Conservation (phyloP, 257 asterid genomes). For the Nicotiana paniculata region DNA sequence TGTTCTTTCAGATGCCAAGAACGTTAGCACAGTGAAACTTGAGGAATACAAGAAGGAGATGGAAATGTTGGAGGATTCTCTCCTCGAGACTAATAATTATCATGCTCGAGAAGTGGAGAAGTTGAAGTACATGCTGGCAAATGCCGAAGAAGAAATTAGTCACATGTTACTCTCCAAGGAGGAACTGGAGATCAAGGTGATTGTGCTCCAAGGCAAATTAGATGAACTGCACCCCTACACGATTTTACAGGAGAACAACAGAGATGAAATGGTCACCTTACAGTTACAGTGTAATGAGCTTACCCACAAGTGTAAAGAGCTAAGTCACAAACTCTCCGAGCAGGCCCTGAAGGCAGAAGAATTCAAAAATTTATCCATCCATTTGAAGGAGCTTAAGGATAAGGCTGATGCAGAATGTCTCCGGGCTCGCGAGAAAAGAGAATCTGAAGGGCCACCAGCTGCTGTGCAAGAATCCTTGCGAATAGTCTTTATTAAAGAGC, state of each 20-base stretch:
- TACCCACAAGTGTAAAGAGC: slow-evolving; percentile 45
- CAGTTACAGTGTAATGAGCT: slow-evolving; percentile 47
- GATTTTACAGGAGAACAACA: slow-evolving; percentile 32
- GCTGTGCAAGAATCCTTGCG: slow-evolving; percentile 74
- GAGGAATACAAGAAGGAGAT: slow-evolving; percentile 40
- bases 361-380: slow-evolving; percentile 62
- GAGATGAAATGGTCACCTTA: slow-evolving; percentile 37
- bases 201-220: slow-evolving; percentile 46
- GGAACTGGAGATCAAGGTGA: slow-evolving; percentile 54
- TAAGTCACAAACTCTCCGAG: slow-evolving; percentile 55
- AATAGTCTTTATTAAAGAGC: slow-evolving; percentile 88
- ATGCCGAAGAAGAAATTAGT: slow-evolving; percentile 45
- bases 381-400: slow-evolving; percentile 81
- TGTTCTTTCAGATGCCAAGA: slow-evolving; percentile 52
- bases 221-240: slow-evolving; percentile 35
- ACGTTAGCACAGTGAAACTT: slow-evolving; percentile 25
- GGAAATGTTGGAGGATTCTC: slow-evolving; percentile 24
- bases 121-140: slow-evolving; percentile 28
- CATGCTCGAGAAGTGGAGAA: slow-evolving; percentile 35
- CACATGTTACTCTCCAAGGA: slow-evolving; percentile 40
- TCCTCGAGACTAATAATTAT: slow-evolving; percentile 26
- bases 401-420: slow-evolving; percentile 71
- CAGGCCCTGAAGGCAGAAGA: slow-evolving; percentile 74
- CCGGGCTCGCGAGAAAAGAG: slow-evolving; percentile 50
- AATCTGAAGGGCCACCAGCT: slow-evolving; percentile 47